phyloP scores from a whole-genome alignment of 768 basidiomycete genomes.

The Pleurotus giganteus region DNA sequence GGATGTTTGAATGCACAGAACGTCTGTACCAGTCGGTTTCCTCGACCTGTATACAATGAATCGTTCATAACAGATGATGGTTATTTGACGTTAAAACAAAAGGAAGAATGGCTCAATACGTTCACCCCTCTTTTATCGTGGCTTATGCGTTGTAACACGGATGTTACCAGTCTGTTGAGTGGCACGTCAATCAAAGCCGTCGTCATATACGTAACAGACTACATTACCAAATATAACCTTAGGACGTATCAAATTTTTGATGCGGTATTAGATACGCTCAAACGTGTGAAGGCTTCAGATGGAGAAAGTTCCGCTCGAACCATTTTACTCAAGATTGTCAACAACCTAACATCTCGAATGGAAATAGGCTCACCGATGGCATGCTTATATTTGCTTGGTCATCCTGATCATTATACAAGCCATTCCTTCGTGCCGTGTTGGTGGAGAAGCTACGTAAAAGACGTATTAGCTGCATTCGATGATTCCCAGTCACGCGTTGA shows the following conservation, averaged over 20 bases:
- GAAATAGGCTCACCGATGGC: conserved; percentile 30
- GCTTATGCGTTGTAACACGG: conserved; percentile 32
- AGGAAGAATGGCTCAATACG: conserved; percentile 31
- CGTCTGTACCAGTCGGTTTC: conserved; percentile 32
- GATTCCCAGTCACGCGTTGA: neutral
- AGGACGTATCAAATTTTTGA: conserved; percentile 34
- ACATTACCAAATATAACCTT: conserved; percentile 30
- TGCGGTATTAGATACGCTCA: conserved; percentile 21
- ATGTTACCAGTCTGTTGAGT: conserved; percentile 28
- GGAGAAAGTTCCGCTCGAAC: neutral
- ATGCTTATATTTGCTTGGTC: conserved; percentile 21
- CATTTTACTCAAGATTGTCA: conserved; percentile 23
- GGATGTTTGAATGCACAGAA: conserved; percentile 26
- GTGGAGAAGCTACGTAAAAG: conserved; percentile 20
- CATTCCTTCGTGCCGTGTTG: conserved; percentile 25
- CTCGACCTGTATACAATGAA: conserved; percentile 16
- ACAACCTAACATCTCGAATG: conserved; percentile 23
- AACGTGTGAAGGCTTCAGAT: conserved; percentile 4
- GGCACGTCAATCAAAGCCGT: conserved; percentile 34
- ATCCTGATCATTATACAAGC: conserved; percentile 31
- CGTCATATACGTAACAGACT: conserved; percentile 33
- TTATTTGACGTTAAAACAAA: conserved; percentile 25
- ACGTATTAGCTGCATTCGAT: neutral
- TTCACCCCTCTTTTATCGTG: conserved; percentile 25
- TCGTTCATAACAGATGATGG: conserved; percentile 24